phyloP scores from a whole-genome alignment of 257 asterid species.

The Lithospermum erythrorhizon region DNA sequence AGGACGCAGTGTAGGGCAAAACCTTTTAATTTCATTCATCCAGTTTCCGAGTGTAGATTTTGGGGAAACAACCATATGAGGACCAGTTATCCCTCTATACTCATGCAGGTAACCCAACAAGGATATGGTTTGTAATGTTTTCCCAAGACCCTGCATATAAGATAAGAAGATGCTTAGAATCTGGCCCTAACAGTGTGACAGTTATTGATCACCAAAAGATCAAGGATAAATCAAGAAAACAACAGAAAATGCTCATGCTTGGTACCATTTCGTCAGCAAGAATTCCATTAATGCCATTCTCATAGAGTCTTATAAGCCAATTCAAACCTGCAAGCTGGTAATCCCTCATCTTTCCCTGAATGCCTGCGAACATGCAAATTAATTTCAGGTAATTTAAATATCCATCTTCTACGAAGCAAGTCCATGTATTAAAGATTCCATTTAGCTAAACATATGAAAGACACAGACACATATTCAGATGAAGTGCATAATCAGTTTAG shows the following conservation, averaged over 20 bases:
- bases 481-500: not conserved
- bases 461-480: not conserved
- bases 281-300: conserved; percentile 96
- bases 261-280: conserved; percentile 99
- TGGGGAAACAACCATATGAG: conserved; percentile 99
- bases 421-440: not conserved
- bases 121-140: conserved; percentile 95
- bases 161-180: not conserved
- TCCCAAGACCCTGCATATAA: conserved; percentile 73
- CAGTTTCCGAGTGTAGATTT: conserved; percentile 99
- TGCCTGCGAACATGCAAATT: conserved; percentile 38
- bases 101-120: conserved; percentile 90
- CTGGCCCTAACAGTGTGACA: too few relatives aligned
- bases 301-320: conserved; percentile 92
- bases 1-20: conserved; percentile 87
- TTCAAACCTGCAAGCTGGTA: conserved; percentile 98
- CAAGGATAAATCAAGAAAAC: not conserved
- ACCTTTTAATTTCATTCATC: conserved; percentile 98
- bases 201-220: not conserved
- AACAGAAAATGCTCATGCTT: not conserved
- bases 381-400: not conserved
- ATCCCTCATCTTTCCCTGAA: conserved; percentile 99
- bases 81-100: conserved; percentile 96
- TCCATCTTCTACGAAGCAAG: not conserved
- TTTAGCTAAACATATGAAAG: too few relatives aligned